Evolutionary conservation across 1,139 yeast species (phyloP), one percentile per base, ranked within the genome.

Genomic region (Kurtzmaniella quercitrusa): DNA sequence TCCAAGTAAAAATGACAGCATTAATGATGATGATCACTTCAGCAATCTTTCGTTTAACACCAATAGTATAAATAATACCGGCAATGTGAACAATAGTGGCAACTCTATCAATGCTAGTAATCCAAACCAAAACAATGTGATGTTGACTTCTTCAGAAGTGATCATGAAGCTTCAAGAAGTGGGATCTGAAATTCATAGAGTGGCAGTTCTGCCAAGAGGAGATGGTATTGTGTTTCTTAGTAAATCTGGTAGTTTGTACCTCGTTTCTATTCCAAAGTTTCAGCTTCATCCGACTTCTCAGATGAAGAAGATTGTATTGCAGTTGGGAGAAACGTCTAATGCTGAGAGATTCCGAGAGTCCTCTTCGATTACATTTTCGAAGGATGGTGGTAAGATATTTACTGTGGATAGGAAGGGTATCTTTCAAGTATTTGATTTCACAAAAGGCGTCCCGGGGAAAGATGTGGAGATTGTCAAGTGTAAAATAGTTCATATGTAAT

Each of bases 191-290:
- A 85, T 89, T 44, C 95, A 90, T 60, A 70, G 74, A 41, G 77
- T 85, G 43, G 82, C 85, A 7, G 72, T 87, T 1, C 86, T 95
- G 11, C 96, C 97, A 1, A 70, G 96, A 18, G 91, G 93, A 16
- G 95, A 89, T 58, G 85, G 95, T 0, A 73, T 89, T 27, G 95
- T 91, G 1, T 84, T 86, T 52, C 64, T 89, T 31, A 93, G 85
- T 58, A 79, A 86, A 50, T 82, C 81, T 44, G 98, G 98, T 0
- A 69, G 79, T 3, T 81, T 89, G 0, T 87, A 77, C 53, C 71
- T 90, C 41, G 79, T 88, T 59, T 73, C 82, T 11, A 77, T 86
- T 1, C 86, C 91, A 0, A 77, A 75, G 49, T 69, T 72, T 43
- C 70, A 70, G 38, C 70, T 73, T 41, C 65, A 66, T 40, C 49